phyloP scores from a whole-genome alignment of 208 protist genomes.

The Acanthamoeba royreba region DNA sequence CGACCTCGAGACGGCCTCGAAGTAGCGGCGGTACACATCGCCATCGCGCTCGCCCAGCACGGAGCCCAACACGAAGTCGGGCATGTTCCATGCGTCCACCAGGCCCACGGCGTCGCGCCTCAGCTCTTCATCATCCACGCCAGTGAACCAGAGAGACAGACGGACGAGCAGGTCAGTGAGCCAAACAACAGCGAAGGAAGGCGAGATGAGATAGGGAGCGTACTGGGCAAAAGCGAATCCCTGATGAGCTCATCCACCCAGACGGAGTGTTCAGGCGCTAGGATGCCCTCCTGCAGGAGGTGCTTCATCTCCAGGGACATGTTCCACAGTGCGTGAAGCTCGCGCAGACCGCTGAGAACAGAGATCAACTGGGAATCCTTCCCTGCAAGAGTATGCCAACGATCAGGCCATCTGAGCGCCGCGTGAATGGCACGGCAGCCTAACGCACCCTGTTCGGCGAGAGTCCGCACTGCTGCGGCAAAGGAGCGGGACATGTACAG shows the following conservation, averaged over 20 bases:
- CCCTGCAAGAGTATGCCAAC: too few species aligned
- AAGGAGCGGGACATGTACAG: not conserved
- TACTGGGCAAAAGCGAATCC: not conserved
- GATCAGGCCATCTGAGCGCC: too few species aligned
- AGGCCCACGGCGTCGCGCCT: not conserved
- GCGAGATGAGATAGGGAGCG: too few species aligned
- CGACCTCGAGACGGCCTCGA: not conserved
- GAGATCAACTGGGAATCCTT: not conserved
- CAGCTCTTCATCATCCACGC: not conserved
- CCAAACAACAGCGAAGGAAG: not conserved
- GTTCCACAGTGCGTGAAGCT: not conserved
- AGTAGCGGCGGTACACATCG: conserved; percentile 26
- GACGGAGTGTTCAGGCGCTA: not conserved
- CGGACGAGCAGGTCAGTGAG: too few species aligned
- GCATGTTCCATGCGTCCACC: conserved; percentile 2
- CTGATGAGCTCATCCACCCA: not conserved
- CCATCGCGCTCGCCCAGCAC: conserved; percentile 5
- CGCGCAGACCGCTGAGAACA: not conserved
- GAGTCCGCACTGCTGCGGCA: not conserved
- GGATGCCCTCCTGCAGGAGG: not conserved
- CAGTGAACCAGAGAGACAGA: too few species aligned
- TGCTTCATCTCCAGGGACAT: not conserved
- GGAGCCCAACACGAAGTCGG: conserved; percentile 26
- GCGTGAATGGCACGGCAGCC: too few species aligned
- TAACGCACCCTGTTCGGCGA: not conserved